Evolutionary conservation across 2,329 filamentous ascomycete species (phyloP), one percentile per base, ranked within the genome.

Genomic region (Aspergillus tanneri): DNA sequence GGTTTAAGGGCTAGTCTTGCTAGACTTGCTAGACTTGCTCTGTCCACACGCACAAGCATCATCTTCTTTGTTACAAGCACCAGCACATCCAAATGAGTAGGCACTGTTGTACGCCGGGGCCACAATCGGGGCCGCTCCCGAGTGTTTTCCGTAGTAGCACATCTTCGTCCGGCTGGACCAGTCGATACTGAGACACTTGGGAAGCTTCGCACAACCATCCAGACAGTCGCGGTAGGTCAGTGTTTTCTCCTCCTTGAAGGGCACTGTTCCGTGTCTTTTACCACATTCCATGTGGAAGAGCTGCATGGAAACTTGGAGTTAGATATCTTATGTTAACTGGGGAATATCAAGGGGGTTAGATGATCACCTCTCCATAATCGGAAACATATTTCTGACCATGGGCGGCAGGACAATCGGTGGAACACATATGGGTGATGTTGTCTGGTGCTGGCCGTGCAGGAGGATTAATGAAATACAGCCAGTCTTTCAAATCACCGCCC

Each of bases 221-320:
- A 43, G n/a, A 19, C 41, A 43, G 12, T 43, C 28, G 4, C 28
- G 41, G 28, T 22, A 43, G 16, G 41, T 35, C 1, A 5, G 19
- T 27, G 28, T 23, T 34, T 34, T 22, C 21, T 43, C 41, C 7
- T 35, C 16, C 14, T 21, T 22, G 21, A 43, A 36, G 19, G 41
- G 41, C 9, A 35, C 21, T 1, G 41, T 43, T 6, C 41, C 41
- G 19, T 43, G 41, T 3, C 28, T 14, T 21, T 43, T 43, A 6
- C 41, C 28, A 12, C 41, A 43, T 43, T 43, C 41, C 41, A 43
- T 43, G 27, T 43, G 41, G 19, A 43, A 43, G 11, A 35, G 16
- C 41, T 43, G 18, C 7, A 16, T 11, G 3, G 27, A 11, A 28
- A n/a, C n/a, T n/a, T n/a, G n/a, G n/a, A n/a, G n/a, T n/a, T n/a